These are phyloP conservation scores for Quercus variabilis DNA, from an alignment of 306 rosid genomes.

Conservation along the genomic window DNA sequence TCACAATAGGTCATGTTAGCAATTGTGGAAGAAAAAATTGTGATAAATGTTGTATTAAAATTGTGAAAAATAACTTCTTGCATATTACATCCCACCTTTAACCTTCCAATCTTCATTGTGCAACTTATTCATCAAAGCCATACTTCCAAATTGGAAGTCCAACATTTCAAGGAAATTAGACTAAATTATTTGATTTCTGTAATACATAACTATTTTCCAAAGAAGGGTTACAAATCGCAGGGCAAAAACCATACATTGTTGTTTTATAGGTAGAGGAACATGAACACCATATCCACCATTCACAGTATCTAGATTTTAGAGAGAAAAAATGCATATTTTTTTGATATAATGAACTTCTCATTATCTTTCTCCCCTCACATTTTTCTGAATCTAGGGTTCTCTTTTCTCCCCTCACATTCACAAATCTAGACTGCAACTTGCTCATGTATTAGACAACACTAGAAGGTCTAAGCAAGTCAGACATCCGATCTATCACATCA, in stretches of 20 bases:
- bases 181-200: not conserved
- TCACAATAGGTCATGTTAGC: too few relatives aligned
- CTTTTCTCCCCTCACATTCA: not conserved
- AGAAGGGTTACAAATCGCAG: not conserved
- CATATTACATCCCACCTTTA: not conserved
- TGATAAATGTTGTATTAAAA: too few relatives aligned
- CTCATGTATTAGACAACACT: not conserved
- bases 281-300: not conserved
- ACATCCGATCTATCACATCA: not conserved
- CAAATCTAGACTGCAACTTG: not conserved
- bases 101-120: not conserved
- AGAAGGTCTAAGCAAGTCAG: not conserved
- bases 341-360: not conserved
- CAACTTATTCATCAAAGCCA: not conserved
- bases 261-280: not conserved
- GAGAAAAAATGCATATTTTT: not conserved
- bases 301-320: not conserved
- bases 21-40: too few relatives aligned
- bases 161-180: too few relatives aligned
- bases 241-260: not conserved
- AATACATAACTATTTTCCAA: not conserved
- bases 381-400: not conserved
- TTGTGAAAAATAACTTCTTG: too few relatives aligned
- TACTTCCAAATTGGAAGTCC: too few relatives aligned
- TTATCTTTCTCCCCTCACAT: not conserved